Evolutionary conservation across 495 filamentous ascomycete genomes (phyloP).

Genomic region (Polyplosphaeria fusca): DNA sequence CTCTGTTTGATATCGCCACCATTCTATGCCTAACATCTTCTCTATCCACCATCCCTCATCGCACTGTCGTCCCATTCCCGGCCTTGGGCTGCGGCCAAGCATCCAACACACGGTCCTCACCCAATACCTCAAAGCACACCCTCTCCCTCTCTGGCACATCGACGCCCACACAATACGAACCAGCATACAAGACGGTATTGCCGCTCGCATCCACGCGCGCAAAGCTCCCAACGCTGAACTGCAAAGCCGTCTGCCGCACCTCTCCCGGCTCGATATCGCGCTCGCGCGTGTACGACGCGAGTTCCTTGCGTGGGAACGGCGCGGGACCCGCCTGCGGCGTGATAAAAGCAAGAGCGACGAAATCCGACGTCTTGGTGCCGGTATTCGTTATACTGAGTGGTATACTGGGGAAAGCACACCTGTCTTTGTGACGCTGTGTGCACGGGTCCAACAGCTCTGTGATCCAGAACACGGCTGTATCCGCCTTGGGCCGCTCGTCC

Average conservation of each 20-base stretch:
- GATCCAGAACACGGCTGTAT: constrained; percentile 30
- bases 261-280: constrained; percentile 45
- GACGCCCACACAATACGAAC: constrained; percentile 57
- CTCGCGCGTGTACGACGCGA: constrained; percentile 58
- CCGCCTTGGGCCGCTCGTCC: not conserved
- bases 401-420: constrained; percentile 42
- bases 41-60: not conserved
- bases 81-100: constrained; percentile 8
- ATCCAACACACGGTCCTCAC: constrained; percentile 13
- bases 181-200: constrained; percentile 62
- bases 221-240: constrained; percentile 55
- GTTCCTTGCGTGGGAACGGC: constrained; percentile 61
- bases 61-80: constrained; percentile 3
- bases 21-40: too few relatives aligned
- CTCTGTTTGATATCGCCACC: too few relatives aligned
- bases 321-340: constrained; percentile 53
- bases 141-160: constrained; percentile 41
- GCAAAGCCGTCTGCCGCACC: constrained; percentile 43
- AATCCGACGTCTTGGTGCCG: constrained; percentile 55
- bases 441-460: constrained; percentile 32
- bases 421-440: constrained; percentile 25
- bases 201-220: constrained; percentile 57
- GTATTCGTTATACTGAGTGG: constrained; percentile 52
- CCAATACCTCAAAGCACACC: constrained; percentile 15
- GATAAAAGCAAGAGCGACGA: constrained; percentile 57